Evolutionary conservation across 2,329 filamentous ascomycete genomes (phyloP).

Genomic region (Ophidiomyces ophidiicola): DNA sequence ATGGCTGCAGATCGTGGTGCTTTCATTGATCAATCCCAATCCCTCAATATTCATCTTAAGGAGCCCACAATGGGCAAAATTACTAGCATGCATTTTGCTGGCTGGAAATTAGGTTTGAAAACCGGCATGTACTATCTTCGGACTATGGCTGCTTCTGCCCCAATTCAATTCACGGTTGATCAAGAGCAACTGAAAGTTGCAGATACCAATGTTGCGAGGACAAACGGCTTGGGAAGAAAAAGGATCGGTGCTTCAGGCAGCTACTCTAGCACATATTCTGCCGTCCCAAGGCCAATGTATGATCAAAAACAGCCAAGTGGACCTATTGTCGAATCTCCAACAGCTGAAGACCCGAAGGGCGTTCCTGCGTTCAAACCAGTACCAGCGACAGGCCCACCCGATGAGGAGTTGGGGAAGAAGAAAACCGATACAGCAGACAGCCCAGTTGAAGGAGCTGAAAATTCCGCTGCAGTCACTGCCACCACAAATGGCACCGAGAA

Average conservation of each 20-base stretch:
- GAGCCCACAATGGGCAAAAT: slow-evolving; percentile 99
- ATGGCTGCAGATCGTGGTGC: slow-evolving; percentile 98
- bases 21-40: slow-evolving; percentile 98
- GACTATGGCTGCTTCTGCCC: slow-evolving; percentile 89
- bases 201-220: slow-evolving; percentile 64
- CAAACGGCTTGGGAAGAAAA: slow-evolving; percentile 53
- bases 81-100: slow-evolving; percentile 97
- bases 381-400: slow-evolving; percentile 45
- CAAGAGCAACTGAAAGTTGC: slow-evolving; percentile 83
- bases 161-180: slow-evolving; percentile 98
- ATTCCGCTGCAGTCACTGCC: slow-evolving; percentile 11
- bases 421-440: slow-evolving; percentile 25
- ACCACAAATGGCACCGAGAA: slow-evolving; percentile 30
- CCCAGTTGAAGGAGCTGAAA: slow-evolving; percentile 22
- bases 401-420: slow-evolving; percentile 53
- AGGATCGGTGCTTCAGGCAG: slow-evolving; percentile 48
- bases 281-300: slow-evolving; percentile 57
- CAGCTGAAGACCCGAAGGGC: slow-evolving; percentile 40
- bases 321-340: slow-evolving; percentile 44
- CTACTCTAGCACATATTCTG: slow-evolving; percentile 45
- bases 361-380: slow-evolving; percentile 55
- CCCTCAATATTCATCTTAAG: slow-evolving; percentile 98
- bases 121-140: slow-evolving; percentile 99
- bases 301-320: slow-evolving; percentile 23
- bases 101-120: slow-evolving; percentile 98